A percentile compares a stretch with the other conserved stretches of the same genome.
Conservation (phyloP, 306 rosid species). For the Ceratonia siliqua region DNA sequence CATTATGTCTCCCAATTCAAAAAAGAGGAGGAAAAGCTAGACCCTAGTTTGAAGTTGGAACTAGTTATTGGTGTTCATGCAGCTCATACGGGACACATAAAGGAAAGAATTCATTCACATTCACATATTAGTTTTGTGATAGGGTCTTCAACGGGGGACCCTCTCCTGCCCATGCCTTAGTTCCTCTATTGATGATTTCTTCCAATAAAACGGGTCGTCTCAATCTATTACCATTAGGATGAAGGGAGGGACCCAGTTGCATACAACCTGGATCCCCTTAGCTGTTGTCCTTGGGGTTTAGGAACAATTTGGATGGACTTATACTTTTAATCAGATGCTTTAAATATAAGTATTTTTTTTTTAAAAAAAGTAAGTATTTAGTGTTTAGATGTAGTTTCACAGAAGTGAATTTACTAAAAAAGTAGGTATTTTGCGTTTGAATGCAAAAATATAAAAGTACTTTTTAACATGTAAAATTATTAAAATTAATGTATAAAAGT, state of each 20-base stretch:
- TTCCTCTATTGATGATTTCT: constrained; percentile 29
- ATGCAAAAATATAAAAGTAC: no score
- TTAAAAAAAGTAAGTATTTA: no score
- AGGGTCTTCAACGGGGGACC: constrained; percentile 15
- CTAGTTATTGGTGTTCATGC: background rate
- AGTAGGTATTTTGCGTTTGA: no score
- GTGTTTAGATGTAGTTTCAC: no score
- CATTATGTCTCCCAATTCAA: constrained; percentile 1
- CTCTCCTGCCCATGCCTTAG: constrained; percentile 9
- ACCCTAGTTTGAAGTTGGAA: background rate
- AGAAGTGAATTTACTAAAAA: no score
- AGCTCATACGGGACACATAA: constrained; percentile 1
- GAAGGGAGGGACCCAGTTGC: constrained; percentile 4
- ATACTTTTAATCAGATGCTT: no score
- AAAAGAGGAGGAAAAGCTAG: background rate
- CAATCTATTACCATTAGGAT: constrained; percentile 14
- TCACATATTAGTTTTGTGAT: background rate
- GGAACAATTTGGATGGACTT: no score
- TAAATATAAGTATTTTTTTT: no score
- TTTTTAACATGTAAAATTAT: no score
- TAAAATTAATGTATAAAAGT: no score
- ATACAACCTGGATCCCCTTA: constrained; percentile 35
- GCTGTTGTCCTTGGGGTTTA: no score
- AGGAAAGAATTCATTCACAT: background rate
- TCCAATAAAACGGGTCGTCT: constrained; percentile 33